Percentiles rank a stretch among this genome's conserved stretches.
Evolutionary conservation across 2,329 filamentous ascomycete genomes (phyloP).

Genomic region (Epichloe gansuensis): DNA sequence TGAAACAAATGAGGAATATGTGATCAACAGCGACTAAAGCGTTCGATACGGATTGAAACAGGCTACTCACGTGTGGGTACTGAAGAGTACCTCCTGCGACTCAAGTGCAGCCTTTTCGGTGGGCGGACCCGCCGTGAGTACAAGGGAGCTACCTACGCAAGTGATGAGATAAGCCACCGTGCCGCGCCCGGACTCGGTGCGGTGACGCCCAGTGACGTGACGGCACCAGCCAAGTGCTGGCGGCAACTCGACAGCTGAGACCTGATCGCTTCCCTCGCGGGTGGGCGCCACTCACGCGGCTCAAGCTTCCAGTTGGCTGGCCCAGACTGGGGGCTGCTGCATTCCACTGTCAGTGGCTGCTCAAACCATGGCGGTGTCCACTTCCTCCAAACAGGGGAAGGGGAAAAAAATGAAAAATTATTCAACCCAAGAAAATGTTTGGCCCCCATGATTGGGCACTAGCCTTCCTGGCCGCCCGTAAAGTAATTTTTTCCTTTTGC

Average conservation of each 20-base stretch:
- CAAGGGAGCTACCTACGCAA: background rate
- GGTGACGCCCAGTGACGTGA: background rate
- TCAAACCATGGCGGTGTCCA: background rate
- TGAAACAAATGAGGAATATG: no score
- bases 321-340: background rate
- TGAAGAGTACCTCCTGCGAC: background rate
- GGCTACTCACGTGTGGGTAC: background rate
- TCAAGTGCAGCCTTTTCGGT: background rate
- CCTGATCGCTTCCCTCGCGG: no score
- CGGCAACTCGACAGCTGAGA: no score
- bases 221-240: no score
- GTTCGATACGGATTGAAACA: no score
- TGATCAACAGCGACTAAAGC: no score
- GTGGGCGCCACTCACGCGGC: no score
- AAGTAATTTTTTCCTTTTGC: constrained; percentile 25
- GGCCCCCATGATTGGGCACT: constrained; percentile 12
- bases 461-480: constrained; percentile 19
- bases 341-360: constrained; percentile 2
- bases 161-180: no score
- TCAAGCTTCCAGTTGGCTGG: background rate
- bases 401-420: constrained; percentile 4
- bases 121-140: background rate
- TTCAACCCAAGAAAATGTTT: background rate
- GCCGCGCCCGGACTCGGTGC: background rate
- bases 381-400: background rate